Percentiles rank a stretch among this genome's conserved stretches.
These are phyloP conservation scores for Aspergillus sp. DNA, from an alignment of 2,329 filamentous ascomycete species.

Conservation along the genomic window DNA sequence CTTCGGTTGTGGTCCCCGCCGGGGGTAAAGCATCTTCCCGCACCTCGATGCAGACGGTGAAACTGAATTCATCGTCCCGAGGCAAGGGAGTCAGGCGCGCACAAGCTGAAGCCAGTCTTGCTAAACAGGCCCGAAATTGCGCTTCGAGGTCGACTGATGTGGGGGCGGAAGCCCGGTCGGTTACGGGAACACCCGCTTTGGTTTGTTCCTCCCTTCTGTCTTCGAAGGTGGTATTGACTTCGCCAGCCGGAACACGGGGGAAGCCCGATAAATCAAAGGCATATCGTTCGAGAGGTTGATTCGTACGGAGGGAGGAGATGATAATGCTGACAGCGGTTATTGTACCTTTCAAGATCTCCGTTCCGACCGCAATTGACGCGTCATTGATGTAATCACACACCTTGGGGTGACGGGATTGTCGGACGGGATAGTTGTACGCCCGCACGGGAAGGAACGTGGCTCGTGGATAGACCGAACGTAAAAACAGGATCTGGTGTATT, in stretches of 20 bases:
- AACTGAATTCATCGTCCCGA: slow-evolving; percentile 51
- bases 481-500: slow-evolving; percentile 83
- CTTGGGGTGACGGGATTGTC: slow-evolving; percentile 81
- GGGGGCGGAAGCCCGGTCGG: slow-evolving; percentile 32
- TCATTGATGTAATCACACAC: slow-evolving; percentile 85
- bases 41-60: slow-evolving; percentile 53
- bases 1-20: slow-evolving; percentile 48
- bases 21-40: slow-evolving; percentile 50
- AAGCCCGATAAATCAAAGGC: slow-evolving; percentile 62
- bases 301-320: slow-evolving; percentile 54
- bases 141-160: slow-evolving; percentile 49
- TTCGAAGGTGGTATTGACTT: slow-evolving; percentile 56
- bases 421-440: slow-evolving; percentile 81
- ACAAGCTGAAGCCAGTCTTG: slow-evolving; percentile 47
- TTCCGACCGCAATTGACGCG: slow-evolving; percentile 70
- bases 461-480: slow-evolving; percentile 76
- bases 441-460: slow-evolving; percentile 75
- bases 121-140: slow-evolving; percentile 51
- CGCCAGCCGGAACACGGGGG: slow-evolving; percentile 50
- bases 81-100: slow-evolving; percentile 47
- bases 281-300: slow-evolving; percentile 60
- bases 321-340: slow-evolving; percentile 60
- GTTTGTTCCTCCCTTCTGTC: slow-evolving; percentile 39
- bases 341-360: slow-evolving; percentile 65
- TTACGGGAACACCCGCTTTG: slow-evolving; percentile 31